phyloP scores from a whole-genome alignment of 1,284 basidiomycete genomes.

The Ganoderma lingzhi region DNA sequence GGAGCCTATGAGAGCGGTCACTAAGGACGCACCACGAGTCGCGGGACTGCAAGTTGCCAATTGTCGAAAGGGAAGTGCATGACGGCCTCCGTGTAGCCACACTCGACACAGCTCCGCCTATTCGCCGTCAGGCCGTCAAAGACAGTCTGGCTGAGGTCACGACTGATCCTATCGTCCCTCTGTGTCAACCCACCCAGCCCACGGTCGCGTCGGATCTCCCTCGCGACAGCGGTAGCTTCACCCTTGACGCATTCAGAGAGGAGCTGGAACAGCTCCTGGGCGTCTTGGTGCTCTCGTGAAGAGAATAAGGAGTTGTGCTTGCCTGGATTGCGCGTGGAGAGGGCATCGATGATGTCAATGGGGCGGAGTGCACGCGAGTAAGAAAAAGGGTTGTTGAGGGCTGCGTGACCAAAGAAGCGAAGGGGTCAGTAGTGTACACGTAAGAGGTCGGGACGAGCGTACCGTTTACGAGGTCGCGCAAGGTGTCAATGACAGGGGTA shows the following conservation, averaged over 20 bases:
- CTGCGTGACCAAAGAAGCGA: constrained; percentile 45
- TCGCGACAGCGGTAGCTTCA: constrained; percentile 73
- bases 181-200: constrained; percentile 65
- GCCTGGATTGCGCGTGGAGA: constrained; percentile 63
- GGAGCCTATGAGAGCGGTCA: constrained; percentile 11
- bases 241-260: constrained; percentile 88
- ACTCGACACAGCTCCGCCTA: constrained; percentile 79
- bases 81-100: constrained; percentile 89
- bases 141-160: constrained; percentile 66
- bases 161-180: constrained; percentile 41
- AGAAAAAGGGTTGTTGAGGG: constrained; percentile 74
- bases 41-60: constrained; percentile 81
- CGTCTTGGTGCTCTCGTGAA: constrained; percentile 93
- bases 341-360: constrained; percentile 72
- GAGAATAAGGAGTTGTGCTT: constrained; percentile 74
- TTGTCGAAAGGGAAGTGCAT: constrained; percentile 89
- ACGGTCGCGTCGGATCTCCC: constrained; percentile 70
- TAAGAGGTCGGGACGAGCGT: constrained; percentile 35
- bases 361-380: constrained; percentile 73
- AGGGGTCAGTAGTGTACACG: constrained; percentile 31
- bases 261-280: constrained; percentile 94
- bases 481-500: constrained; percentile 83
- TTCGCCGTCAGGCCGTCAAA: constrained; percentile 89
- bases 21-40: constrained; percentile 52
- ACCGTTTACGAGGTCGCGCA: constrained; percentile 76